Evolutionary conservation across 768 basidiomycete genomes (phyloP).

Genomic region (Coprinopsis cinerea): DNA sequence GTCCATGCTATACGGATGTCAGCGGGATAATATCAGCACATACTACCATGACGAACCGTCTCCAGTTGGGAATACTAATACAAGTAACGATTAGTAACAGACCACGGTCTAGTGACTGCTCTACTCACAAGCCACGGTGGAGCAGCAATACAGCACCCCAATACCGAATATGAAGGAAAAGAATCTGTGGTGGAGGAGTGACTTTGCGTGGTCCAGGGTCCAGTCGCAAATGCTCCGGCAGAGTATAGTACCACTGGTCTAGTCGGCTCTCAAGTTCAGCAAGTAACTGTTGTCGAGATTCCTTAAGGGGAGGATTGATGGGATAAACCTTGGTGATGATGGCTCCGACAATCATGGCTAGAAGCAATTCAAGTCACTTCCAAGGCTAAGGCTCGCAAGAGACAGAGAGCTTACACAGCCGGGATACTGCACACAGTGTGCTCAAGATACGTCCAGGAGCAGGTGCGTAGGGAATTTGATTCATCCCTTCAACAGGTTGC

Average conservation of each 20-base stretch:
- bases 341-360: constrained; percentile 62
- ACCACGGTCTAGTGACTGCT: too few relatives aligned
- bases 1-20: constrained; percentile 27
- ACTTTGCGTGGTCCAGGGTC: constrained; percentile 49
- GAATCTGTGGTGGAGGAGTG: constrained; percentile 56
- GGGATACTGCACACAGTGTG: constrained; percentile 49
- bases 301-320: constrained; percentile 43
- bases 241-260: constrained; percentile 68
- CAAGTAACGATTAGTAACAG: not conserved
- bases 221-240: constrained; percentile 59
- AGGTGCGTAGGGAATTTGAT: constrained; percentile 39
- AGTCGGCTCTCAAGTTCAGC: constrained; percentile 57
- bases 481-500: constrained; percentile 38
- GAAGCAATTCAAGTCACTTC: not conserved
- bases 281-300: constrained; percentile 43
- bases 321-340: constrained; percentile 69
- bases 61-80: constrained; percentile 66
- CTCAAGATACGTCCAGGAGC: constrained; percentile 44
- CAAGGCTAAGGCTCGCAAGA: not conserved
- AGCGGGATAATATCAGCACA: constrained; percentile 16
- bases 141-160: constrained; percentile 71
- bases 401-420: constrained; percentile 42
- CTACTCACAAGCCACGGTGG: constrained; percentile 72
- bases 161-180: constrained; percentile 69
- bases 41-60: constrained; percentile 40